Conservation (phyloP, 257 asterid genomes). For the Vinca minor region DNA sequence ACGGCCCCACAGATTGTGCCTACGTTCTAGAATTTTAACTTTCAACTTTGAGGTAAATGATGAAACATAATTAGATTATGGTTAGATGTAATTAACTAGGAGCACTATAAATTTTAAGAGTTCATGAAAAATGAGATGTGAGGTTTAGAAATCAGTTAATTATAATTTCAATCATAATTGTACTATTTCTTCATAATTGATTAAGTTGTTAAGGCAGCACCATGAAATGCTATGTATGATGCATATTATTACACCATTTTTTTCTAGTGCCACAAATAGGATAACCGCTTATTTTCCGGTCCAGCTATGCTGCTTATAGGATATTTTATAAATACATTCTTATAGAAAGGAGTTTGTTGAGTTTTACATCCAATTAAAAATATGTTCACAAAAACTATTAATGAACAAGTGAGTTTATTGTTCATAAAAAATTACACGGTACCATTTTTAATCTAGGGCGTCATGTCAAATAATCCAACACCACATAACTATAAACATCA, state of each 20-base stretch:
- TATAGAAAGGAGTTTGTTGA: too few species aligned
- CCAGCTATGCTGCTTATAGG: too few species aligned
- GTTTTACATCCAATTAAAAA: too few species aligned
- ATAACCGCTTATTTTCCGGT: too few species aligned
- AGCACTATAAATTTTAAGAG: background rate
- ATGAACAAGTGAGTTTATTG: too few species aligned
- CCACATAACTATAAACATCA: too few species aligned
- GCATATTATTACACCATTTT: background rate
- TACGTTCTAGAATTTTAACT: constrained; percentile 12
- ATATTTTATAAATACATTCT: too few species aligned
- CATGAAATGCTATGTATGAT: background rate
- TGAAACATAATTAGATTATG: constrained; percentile 17
- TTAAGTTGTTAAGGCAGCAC: constrained; percentile 17
- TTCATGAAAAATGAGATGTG: constrained; percentile 9
- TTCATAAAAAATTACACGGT: too few species aligned
- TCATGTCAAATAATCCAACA: too few species aligned
- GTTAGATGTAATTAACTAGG: background rate
- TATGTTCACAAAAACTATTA: too few species aligned
- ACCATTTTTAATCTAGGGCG: too few species aligned
- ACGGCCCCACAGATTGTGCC: constrained; percentile 15
- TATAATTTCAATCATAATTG: constrained; percentile 11
- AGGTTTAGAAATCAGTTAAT: background rate
- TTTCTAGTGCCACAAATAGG: background rate
- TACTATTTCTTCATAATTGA: constrained; percentile 10
- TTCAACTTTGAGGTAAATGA: constrained; percentile 8